Evolutionary conservation across 257 asterid species (phyloP), one percentile per base, ranked within the genome.

Genomic region (Echium plantagineum): DNA sequence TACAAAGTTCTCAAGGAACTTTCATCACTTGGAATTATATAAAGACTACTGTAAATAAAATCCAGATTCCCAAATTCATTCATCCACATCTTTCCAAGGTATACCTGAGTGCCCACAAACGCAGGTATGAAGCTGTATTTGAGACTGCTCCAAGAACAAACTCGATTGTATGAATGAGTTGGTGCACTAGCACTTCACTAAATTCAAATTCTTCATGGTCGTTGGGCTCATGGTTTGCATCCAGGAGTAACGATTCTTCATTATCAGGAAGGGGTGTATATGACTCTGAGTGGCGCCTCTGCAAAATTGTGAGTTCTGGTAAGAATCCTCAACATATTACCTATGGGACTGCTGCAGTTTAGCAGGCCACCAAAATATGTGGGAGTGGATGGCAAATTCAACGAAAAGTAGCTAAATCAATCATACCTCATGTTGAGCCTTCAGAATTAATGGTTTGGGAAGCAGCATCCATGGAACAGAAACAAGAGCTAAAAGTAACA

Each of bases 121-220:
- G 99, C 71, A 93, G 99, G 81, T 93, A 93, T 12, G 97, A 93
- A 73, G 99, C 99, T 20, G 99, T 89, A 75, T 93, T 89, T 59
- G 99, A 93, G 68, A 93, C 99, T 53, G 99, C 99, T 54, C 99
- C 97, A 66, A 93, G 97, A 70, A 93, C 99, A 83, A 93, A 93
- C 73, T 93, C 99, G 60, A 93, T 93, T 55, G 96, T 89, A 75
- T 93, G 99, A 46, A 93, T 93, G 63, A 93, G 96, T 75, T 93
- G 99, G 74, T 93, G 97, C 56, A 93, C 95, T 69, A 93, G 80
- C 60, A 93, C 69, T 78, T 93, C 99, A 71, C 99, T 83, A 82
- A 93, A 86, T 70, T 93, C 95, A 68, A 93, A 93, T 80, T 89
- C 99, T 73, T 72, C 99, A 18, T 93, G 99, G 58, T 83, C 96